phyloP scores from a whole-genome alignment of 352 stramenopile genomes.

The Globisporangium heterothallicum region DNA sequence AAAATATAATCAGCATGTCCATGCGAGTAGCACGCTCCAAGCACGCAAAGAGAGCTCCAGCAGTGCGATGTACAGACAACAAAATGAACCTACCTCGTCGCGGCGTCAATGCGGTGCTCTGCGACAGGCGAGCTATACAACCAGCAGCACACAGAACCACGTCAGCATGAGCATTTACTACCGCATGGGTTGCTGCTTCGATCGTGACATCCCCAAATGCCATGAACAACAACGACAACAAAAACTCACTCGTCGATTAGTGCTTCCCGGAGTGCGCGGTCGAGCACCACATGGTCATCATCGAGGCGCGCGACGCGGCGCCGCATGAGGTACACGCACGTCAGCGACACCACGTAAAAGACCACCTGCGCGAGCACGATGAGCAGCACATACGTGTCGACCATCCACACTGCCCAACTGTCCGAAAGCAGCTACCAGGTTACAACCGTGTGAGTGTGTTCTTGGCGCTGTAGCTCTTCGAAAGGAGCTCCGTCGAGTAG shows the following conservation, averaged over 20 bases:
- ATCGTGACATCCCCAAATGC: neutral
- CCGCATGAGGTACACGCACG: neutral
- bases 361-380: neutral
- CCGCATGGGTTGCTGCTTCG: too few species aligned
- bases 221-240: neutral
- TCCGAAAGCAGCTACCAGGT: too few species aligned
- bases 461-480: neutral
- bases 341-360: neutral
- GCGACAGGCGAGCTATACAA: neutral
- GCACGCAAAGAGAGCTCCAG: too few species aligned
- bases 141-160: neutral
- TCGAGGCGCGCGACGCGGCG: neutral
- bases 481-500: too few species aligned
- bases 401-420: neutral
- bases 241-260: neutral
- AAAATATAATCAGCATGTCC: too few species aligned
- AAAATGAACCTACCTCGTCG: neutral
- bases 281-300: neutral
- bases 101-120: neutral
- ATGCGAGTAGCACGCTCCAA: too few species aligned
- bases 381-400: neutral
- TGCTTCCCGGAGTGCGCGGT: neutral
- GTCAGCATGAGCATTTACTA: neutral
- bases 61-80: too few species aligned
- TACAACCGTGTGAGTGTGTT: too few species aligned